These are phyloP conservation scores for Coelastrella sp. DNA, from an alignment of 139 green algal species.

Conservation along the genomic window DNA sequence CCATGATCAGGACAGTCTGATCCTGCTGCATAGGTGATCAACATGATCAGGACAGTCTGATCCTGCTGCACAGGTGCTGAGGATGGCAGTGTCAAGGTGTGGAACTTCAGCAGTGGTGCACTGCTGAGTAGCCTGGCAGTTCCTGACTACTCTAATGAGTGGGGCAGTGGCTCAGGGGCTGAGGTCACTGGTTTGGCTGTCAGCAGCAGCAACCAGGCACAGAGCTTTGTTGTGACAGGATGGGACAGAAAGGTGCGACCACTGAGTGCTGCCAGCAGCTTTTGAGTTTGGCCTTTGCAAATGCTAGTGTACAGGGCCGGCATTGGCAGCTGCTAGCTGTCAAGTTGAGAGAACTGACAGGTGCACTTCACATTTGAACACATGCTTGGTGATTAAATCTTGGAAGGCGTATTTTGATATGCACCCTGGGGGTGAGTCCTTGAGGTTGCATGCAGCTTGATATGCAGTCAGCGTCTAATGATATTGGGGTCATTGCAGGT, in stretches of 20 bases:
- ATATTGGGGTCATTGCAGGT: neutral
- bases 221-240: neutral
- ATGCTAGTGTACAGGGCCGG: no score
- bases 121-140: conserved; percentile 22
- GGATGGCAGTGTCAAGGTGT: conserved; percentile 35
- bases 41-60: no score
- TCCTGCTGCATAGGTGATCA: no score
- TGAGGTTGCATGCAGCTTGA: no score
- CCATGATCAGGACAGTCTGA: no score
- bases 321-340: no score
- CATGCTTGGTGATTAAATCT: no score
- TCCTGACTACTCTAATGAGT: conserved; percentile 2
- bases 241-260: conserved; percentile 31
- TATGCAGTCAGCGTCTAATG: no score
- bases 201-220: conserved; percentile 3
- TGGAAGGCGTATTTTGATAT: no score
- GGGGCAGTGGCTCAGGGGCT: neutral
- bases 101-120: conserved; percentile 37
- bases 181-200: conserved; percentile 31
- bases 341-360: no score
- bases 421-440: no score
- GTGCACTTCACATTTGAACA: no score
- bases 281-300: neutral
- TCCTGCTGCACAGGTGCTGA: neutral
- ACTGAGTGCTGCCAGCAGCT: neutral